Conservation (phyloP, 257 asterid species). For the Gentiana dahurica region DNA sequence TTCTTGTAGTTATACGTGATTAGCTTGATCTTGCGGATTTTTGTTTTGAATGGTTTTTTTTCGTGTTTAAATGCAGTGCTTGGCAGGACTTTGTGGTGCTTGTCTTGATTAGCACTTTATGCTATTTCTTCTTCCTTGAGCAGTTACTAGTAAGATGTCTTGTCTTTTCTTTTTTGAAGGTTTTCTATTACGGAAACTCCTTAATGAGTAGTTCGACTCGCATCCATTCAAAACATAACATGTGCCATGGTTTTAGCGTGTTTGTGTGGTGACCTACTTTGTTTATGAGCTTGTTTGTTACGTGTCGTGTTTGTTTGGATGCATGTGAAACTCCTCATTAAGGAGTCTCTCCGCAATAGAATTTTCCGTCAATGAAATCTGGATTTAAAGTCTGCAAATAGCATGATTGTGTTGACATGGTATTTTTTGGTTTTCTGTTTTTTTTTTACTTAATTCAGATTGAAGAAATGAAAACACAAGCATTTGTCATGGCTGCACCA, state of each 20-base stretch:
- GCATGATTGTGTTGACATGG: background rate
- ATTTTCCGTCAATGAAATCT: no score
- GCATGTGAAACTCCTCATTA: no score
- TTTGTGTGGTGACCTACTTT: no score
- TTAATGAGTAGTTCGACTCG: no score
- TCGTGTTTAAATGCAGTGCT: constrained; percentile 34
- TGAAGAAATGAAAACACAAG: constrained; percentile 46
- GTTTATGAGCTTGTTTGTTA: no score
- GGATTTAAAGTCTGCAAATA: background rate
- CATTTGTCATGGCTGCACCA: constrained; percentile 73
- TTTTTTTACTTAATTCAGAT: constrained; percentile 26
- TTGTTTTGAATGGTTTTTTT: constrained; percentile 8
- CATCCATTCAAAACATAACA: no score
- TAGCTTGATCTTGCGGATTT: background rate
- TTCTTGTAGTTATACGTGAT: background rate
- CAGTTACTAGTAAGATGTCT: constrained; percentile 69
- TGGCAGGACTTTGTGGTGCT: constrained; percentile 99
- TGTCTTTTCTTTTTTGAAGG: no score
- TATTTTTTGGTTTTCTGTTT: background rate
- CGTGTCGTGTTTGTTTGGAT: no score
- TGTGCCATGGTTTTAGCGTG: no score
- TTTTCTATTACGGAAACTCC: no score
- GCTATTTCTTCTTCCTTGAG: constrained; percentile 97
- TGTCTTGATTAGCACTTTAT: constrained; percentile 77
- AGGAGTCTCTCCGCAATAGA: no score